Evolutionary conservation across 169 alveolate species (phyloP), one percentile per base, ranked within the genome.

Genomic region (Cryptosporidium baileyi): DNA sequence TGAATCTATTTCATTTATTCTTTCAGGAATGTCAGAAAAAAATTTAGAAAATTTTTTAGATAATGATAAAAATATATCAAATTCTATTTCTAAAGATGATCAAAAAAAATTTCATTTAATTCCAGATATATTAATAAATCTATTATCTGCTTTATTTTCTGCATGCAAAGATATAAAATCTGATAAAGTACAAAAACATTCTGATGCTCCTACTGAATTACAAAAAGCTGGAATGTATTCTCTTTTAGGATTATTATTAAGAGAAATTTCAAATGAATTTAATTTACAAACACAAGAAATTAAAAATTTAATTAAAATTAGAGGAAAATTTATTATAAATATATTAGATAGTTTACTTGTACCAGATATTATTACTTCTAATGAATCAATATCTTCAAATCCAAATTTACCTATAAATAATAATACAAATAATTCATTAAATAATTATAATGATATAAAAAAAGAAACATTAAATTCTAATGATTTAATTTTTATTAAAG

Each of bases 211-310:
- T 1, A 74, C 85, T 7, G 85, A 74, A 38, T 45, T 74, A n/a
- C 85, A 74, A 34, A 74, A 60, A 57, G 85, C 85, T 19, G 85
- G 85, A 36, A 74, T 74, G 85, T 74, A 74, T 59, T 74, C 85
- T 19, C 54, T 54, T 9, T 57, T 74, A 24, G 85, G 85, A 1
- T 61, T 74, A 6, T 57, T 74, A 26, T 54, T 74, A 34, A 74
- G 85, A 28, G 85, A 74, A 54, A 36, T 74, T 0, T n/a, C 57
- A 2, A 1, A 34, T 11, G 57, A 36, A 19, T 32, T 40, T 17
- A 28, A 15, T 9, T 28, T 38, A 11, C 60, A 74, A 1, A 15
- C 26, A 8, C 19, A 1, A 7, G 65, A 40, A 40, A n/a, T 17
- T 24, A 52, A 34, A n/a, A 43, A 74, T 34, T 11, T 51, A 24